Evolutionary conservation across 441 rosid species (phyloP), one percentile per base, ranked within the genome.

Genomic region (Gossypium trilobum): DNA sequence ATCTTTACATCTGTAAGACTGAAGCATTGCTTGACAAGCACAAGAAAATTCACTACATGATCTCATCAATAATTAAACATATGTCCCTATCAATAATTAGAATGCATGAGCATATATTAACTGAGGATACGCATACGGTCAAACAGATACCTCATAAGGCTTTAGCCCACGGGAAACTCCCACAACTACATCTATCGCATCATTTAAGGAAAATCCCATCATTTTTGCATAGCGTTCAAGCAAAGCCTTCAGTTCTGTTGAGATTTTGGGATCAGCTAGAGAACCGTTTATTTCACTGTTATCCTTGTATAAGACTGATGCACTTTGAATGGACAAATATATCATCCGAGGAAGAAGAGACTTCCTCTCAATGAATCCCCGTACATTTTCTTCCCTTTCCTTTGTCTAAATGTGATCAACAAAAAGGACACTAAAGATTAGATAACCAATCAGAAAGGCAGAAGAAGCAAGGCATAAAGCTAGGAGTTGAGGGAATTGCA

Each of bases 311-410:
- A 89, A 81, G 22, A 80, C 74, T 65, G 90, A 80, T 20, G 91
- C 84, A 82, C 88, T 86, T 76, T 87, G 96, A 80, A 91, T 80
- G 19, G 99, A 91, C 70, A 91, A 81, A 77, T 85, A 91, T 74
- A 95, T 76, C 89, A 95, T 71, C 55, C 98, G 93, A 27, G 99
- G 98, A 67, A 95, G 83, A 77, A 95, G 91, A 75, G 94, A 88
- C 80, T 78, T 91, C 85, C 84, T 86, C 78, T 85, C 96, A 73
- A 93, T 77, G 29, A 79, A 70, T 66, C 80, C 73, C 73, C 82
- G 81, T n/a, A 82, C 75, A 74, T 76, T 82, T 79, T 83, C 87
- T 80, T 93, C 95, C 79, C 90, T 85, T 77, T 86, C 92, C 80
- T 87, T 80, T 46, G 77, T 81, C 99, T 93, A 78, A 46, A 82